These are phyloP conservation scores for Sungouiella thailandica DNA, from an alignment of 805 yeast species.

Conservation along the genomic window DNA sequence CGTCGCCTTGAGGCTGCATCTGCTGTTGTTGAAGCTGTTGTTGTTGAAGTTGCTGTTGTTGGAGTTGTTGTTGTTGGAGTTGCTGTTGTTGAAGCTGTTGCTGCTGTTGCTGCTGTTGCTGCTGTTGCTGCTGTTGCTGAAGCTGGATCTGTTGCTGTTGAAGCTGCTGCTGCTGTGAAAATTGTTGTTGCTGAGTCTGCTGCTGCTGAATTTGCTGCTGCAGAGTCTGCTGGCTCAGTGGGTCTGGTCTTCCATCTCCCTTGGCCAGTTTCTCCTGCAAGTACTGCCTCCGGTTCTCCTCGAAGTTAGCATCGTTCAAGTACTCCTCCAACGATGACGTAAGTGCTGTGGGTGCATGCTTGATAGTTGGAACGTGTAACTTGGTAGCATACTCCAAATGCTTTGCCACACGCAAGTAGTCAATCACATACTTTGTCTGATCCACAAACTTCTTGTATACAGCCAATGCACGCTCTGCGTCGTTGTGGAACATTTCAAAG, in stretches of 20 bases:
- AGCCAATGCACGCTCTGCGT: conserved; percentile 81
- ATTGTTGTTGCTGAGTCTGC: conserved; percentile 5
- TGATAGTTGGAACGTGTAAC: conserved; percentile 89
- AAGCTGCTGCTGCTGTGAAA: conserved; percentile 4
- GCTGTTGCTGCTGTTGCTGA: conserved; percentile 3
- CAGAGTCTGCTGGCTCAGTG: neutral
- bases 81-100: conserved; percentile 6
- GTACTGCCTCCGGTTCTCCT: conserved; percentile 71
- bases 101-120: conserved; percentile 1
- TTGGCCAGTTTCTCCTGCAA: conserved; percentile 57
- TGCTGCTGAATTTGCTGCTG: conserved; percentile 1
- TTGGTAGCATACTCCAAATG: conserved; percentile 82
- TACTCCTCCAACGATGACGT: conserved; percentile 85
- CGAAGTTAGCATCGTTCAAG: conserved; percentile 80
- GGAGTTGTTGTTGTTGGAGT: conserved; percentile 11
- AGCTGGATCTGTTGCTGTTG: conserved; percentile 4
- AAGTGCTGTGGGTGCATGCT: conserved; percentile 94
- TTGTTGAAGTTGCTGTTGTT: conserved; percentile 5
- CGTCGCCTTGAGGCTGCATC: conserved; percentile 4
- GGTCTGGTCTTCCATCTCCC: conserved; percentile 2
- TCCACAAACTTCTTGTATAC: conserved; percentile 83
- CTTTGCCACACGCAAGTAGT: conserved; percentile 83
- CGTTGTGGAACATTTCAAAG: conserved; percentile 82
- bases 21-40: conserved; percentile 9
- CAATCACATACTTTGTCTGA: conserved; percentile 82